Base-by-base conservation (phyloP, 345 rosid genomes). In the Microthlaspi erraticum region DNA sequence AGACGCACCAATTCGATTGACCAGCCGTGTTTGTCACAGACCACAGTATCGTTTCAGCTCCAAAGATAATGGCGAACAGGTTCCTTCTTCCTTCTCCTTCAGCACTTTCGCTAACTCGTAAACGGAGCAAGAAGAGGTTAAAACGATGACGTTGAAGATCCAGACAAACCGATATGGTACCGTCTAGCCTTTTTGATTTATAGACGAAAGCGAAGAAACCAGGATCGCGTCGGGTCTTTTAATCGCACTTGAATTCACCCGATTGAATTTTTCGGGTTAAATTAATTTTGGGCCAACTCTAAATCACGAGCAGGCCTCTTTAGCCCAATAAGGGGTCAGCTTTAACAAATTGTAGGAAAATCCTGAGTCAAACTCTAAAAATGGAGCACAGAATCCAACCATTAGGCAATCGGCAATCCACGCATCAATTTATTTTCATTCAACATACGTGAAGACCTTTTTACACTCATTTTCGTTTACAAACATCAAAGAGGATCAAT, bases 201-300 rank as follows among this genome's bases (percentile, higher is more conserved):
- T 63, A 50, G 48, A 65, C 57, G 37, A 49, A 49, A n/a, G 20
- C 57, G 26, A 39, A n/a, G n/a, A n/a, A n/a, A 46, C 37, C 12
- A 9, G 32, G 10, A 45, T 8, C 71, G 44, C 60, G 51, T 56
- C 71, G 77, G 77, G 58, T 64, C 6, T 62, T 50, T 50, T 71
- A 10, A 43, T 41, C 14, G 45, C 6, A 2, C 60, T 49, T 7
- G 11, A 13, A n/a, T 53, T 11, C 14, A 63, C 70, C 70, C 56
- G 32, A 44, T 4, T 54, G 17, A 10, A 6, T 26, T 34, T n/a
- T 53, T 51, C 46, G 10, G 68, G 62, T 14, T 19, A 31, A 19
- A 29, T 16, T 11, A 5, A 31, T 5, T 20, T 55, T 64, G 65
- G 77, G 71, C 36, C 46, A 5, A 10, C 29, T 62, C 29, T 29